phyloP scores from a whole-genome alignment of 2,329 filamentous ascomycete species.

The Claviceps sp. region DNA sequence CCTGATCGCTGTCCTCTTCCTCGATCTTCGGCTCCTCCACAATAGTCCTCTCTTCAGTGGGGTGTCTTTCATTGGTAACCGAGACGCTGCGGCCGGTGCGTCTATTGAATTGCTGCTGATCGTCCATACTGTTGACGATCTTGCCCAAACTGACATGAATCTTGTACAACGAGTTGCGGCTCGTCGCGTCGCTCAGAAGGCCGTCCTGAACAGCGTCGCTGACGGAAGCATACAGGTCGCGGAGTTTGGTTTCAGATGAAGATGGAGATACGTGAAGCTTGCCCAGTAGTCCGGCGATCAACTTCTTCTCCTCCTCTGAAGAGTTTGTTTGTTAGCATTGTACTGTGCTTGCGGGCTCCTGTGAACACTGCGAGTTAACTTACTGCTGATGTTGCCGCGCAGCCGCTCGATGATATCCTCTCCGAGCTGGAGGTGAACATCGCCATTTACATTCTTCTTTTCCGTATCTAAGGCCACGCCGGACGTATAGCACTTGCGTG shows the following conservation, averaged over 20 bases:
- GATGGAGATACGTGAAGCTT: conserved; percentile 70
- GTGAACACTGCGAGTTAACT: conserved; percentile 18
- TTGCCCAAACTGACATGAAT: conserved; percentile 54
- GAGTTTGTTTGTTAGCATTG: background rate
- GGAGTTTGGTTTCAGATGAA: conserved; percentile 43
- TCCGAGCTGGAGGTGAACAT: conserved; percentile 70
- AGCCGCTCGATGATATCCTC: conserved; percentile 64
- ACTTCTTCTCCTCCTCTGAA: conserved; percentile 74
- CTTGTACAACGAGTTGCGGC: conserved; percentile 53
- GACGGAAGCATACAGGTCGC: conserved; percentile 43
- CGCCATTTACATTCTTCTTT: conserved; percentile 55
- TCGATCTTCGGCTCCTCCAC: conserved; percentile 32
- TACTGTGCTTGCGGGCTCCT: background rate
- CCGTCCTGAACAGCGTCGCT: conserved; percentile 50
- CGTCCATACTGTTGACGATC: conserved; percentile 48
- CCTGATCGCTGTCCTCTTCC: conserved; percentile 29
- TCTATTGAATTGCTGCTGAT: conserved; percentile 23
- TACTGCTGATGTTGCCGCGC: conserved; percentile 52
- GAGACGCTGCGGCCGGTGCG: conserved; percentile 33
- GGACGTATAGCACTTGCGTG: conserved; percentile 56
- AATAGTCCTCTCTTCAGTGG: conserved; percentile 25
- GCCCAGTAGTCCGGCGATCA: conserved; percentile 60
- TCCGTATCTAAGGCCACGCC: conserved; percentile 37
- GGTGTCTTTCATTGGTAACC: conserved; percentile 16
- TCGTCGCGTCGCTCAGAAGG: conserved; percentile 44